Evolutionary conservation across 129 eudicot genomes (phyloP).

Genomic region (Kitagawia praeruptora): DNA sequence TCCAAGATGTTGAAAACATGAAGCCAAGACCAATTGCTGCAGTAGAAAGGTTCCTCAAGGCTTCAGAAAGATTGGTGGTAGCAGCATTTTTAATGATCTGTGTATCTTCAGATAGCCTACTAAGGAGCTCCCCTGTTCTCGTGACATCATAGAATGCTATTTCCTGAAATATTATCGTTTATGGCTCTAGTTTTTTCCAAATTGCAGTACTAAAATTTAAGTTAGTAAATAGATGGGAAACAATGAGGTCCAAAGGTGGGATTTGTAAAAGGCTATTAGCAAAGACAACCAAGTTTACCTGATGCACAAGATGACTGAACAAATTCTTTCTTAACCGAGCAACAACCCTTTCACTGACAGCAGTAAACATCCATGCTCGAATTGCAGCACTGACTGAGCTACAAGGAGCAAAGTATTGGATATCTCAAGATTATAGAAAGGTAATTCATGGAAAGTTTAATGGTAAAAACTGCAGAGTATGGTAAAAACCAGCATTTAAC

Average conservation of each 20-base stretch:
- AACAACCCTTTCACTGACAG: constrained; percentile 91
- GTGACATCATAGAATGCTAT: constrained; percentile 63
- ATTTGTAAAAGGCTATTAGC: background rate
- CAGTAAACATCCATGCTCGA: constrained; percentile 79
- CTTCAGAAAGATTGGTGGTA: constrained; percentile 56
- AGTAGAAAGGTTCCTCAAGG: constrained; percentile 44
- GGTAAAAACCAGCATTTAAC: no score
- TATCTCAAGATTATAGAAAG: background rate
- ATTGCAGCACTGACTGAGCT: constrained; percentile 69
- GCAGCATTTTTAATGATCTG: constrained; percentile 62
- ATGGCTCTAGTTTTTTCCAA: background rate
- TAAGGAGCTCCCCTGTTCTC: constrained; percentile 53
- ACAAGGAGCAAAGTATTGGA: constrained; percentile 20
- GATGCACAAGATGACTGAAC: constrained; percentile 63
- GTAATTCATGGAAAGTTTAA: background rate
- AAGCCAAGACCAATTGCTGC: constrained; percentile 45
- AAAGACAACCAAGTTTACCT: constrained; percentile 29
- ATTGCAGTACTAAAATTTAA: no score
- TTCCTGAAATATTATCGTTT: constrained; percentile 26
- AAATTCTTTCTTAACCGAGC: constrained; percentile 67
- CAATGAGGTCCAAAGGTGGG: background rate
- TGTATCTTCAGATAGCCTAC: constrained; percentile 58
- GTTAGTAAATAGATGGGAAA: no score
- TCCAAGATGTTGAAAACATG: constrained; percentile 94
- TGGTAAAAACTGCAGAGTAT: background rate